Base-by-base conservation (phyloP, 805 yeast genomes). In the Lachancea fermentati region DNA sequence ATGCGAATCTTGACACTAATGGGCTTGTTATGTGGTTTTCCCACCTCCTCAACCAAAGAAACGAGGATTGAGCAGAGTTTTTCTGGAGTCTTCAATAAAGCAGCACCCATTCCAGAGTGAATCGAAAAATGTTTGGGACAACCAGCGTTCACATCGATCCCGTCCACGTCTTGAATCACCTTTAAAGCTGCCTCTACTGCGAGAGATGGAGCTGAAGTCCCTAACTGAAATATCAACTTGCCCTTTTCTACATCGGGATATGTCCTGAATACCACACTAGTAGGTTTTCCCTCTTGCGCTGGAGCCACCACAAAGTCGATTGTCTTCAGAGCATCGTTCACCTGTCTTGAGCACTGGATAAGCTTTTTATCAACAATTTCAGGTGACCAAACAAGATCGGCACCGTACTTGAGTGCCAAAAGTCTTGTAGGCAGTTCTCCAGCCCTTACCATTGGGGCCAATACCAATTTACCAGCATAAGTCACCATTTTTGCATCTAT, bases 81-180 rank as follows among this genome's bases (percentile, higher is more conserved):
- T 33, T 85, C 96, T 0, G 97, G 97, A 0, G 89, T 85, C 24
- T 72, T 68, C 41, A 93, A 67, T 34, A 93, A 67, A 1, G 96
- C 97, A 2, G 97, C 96, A 4, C 98, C 98, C 97, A 93, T 93
- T 1, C 98, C 98, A 0, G 94, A 72, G 61, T 93, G 98, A 2
- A 88, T 73, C 1, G 95, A 84, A 55, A 93, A 93, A 50, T 88
- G 97, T 59, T 91, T 93, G 3, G 98, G 98, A 64, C 98, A 93
- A 4, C 98, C 98, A 19, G 96, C 87, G 60, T 93, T 93, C 43
- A 93, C 72, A 58, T 93, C 98, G 4, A 93, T 83, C 6, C 95
- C 97, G 47, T 78, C 88, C 2, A 93, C 97, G 60, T 93, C 97
- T 1, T 69, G 56, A 6, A 89, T 86, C 3, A 93, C 85, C 32